Conservation (phyloP, 139 green algal genomes). For the Coelastrella sp. region DNA sequence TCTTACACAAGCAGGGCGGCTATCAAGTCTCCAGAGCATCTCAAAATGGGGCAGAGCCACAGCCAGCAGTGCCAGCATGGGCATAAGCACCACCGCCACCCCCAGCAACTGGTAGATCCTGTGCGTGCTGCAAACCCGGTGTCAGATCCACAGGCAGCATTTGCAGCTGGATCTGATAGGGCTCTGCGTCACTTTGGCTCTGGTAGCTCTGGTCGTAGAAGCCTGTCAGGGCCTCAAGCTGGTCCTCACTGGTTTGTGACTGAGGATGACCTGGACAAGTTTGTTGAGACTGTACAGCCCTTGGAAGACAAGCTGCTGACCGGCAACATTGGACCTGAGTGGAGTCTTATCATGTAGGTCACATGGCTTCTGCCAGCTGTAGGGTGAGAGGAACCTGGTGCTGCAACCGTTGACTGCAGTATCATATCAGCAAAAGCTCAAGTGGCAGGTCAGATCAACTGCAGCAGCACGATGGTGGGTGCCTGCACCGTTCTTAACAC, state of each 20-base stretch:
- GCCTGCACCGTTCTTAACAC: too few relatives aligned
- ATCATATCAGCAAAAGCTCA: too few relatives aligned
- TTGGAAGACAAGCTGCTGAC: conserved; percentile 10
- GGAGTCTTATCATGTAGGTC: conserved; percentile 24
- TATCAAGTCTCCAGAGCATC: not conserved
- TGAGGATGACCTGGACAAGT: not conserved
- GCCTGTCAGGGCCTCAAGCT: not conserved
- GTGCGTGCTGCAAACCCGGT: not conserved
- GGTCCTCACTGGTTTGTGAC: conserved; percentile 3
- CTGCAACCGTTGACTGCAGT: too few relatives aligned
- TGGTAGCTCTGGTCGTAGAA: not conserved
- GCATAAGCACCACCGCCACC: not conserved
- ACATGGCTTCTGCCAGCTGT: not conserved
- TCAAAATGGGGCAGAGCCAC: not conserved
- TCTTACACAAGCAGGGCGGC: not conserved
- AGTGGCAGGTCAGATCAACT: too few relatives aligned
- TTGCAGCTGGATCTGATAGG: not conserved
- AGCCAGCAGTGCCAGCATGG: not conserved
- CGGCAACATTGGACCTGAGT: conserved; percentile 26
- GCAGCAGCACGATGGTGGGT: too few relatives aligned
- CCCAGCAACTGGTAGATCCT: not conserved
- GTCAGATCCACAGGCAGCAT: not conserved
- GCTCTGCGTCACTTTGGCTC: not conserved
- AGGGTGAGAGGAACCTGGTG: too few relatives aligned
- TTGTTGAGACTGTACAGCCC: not conserved